phyloP scores from a whole-genome alignment of 352 stramenopile genomes.

The Aphanomyces cochlioides region DNA sequence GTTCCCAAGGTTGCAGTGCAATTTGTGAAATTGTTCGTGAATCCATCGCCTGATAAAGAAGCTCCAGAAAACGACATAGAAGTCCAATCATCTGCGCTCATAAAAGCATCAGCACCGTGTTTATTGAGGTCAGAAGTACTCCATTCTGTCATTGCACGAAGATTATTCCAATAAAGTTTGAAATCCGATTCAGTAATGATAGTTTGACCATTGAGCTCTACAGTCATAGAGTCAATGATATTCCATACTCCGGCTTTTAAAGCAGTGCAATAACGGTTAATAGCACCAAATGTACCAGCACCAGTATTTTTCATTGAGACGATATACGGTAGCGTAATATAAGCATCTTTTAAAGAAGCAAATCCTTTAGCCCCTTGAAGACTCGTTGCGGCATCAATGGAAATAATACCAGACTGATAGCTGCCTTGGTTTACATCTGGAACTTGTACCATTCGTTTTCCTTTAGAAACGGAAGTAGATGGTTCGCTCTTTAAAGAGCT shows the following conservation, averaged over 20 bases:
- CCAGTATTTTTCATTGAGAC: slow-evolving; percentile 30
- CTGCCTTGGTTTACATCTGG: slow-evolving; percentile 32
- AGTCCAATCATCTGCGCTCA: slow-evolving; percentile 33
- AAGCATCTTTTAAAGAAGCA: slow-evolving; percentile 31
- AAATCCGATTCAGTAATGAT: slow-evolving; percentile 33
- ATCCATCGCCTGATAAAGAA: slow-evolving; percentile 31
- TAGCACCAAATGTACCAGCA: neutral
- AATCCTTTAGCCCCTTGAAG: slow-evolving; percentile 33
- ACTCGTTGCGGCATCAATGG: slow-evolving; percentile 31
- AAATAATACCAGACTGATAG: slow-evolving; percentile 31
- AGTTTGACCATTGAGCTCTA: slow-evolving; percentile 35
- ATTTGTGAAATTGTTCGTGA: slow-evolving; percentile 29
- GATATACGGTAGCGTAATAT: slow-evolving; percentile 32
- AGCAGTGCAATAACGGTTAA: slow-evolving; percentile 33
- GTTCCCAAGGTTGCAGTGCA: neutral
- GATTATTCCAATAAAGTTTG: slow-evolving; percentile 35
- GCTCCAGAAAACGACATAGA: slow-evolving; percentile 13
- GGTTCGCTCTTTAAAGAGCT: neutral
- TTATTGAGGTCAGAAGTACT: slow-evolving; percentile 32
- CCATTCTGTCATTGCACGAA: slow-evolving; percentile 35
- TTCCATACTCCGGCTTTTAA: slow-evolving; percentile 38
- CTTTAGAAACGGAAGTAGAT: neutral
- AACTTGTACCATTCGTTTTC: slow-evolving; percentile 9
- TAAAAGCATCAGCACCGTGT: slow-evolving; percentile 36
- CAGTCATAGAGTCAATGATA: slow-evolving; percentile 34